Conservation (phyloP, 2,329 filamentous ascomycete genomes). For the Cryphonectria parasitica region DNA sequence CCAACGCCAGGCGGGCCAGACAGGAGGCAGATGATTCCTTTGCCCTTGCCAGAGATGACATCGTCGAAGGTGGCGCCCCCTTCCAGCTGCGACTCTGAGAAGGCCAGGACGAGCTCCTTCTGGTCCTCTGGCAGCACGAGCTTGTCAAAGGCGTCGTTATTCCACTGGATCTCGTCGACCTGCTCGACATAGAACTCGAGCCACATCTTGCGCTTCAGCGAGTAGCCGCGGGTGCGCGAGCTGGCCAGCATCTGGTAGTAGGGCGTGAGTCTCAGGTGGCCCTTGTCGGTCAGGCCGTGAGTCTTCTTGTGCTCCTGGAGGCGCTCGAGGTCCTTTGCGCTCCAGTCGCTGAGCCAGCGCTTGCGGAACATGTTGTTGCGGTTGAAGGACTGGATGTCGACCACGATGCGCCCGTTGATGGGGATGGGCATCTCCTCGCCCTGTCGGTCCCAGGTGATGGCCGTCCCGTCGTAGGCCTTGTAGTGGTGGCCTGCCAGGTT, state of each 20-base stretch:
- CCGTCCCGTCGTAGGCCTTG: conserved; percentile 48
- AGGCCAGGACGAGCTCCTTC: conserved; percentile 56
- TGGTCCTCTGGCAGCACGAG: conserved; percentile 54
- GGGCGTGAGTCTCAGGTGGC: conserved; percentile 36
- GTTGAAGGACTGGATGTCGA: conserved; percentile 45
- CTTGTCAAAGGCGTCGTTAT: conserved; percentile 51
- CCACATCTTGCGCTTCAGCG: conserved; percentile 52
- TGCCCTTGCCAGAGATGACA: conserved; percentile 56
- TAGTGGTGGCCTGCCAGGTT: conserved; percentile 51
- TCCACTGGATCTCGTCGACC: conserved; percentile 51
- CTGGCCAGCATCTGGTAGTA: conserved; percentile 41
- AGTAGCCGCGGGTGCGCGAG: conserved; percentile 49
- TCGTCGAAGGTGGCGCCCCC: conserved; percentile 50
- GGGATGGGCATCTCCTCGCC: conserved; percentile 39
- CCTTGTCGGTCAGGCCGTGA: conserved; percentile 30
- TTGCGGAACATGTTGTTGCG: conserved; percentile 40
- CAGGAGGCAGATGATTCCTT: conserved; percentile 54
- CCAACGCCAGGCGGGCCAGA: conserved; percentile 54
- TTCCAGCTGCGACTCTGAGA: conserved; percentile 53
- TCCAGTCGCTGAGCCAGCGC: conserved; percentile 40
- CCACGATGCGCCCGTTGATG: conserved; percentile 43
- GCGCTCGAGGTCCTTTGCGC: conserved; percentile 39
- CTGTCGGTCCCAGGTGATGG: conserved; percentile 42
- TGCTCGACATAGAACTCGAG: conserved; percentile 54
- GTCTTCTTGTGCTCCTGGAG: conserved; percentile 35